These are phyloP conservation scores for Bolboschoenus planiculmis DNA, from an alignment of 176 grass and related monocot species.

Conservation along the genomic window DNA sequence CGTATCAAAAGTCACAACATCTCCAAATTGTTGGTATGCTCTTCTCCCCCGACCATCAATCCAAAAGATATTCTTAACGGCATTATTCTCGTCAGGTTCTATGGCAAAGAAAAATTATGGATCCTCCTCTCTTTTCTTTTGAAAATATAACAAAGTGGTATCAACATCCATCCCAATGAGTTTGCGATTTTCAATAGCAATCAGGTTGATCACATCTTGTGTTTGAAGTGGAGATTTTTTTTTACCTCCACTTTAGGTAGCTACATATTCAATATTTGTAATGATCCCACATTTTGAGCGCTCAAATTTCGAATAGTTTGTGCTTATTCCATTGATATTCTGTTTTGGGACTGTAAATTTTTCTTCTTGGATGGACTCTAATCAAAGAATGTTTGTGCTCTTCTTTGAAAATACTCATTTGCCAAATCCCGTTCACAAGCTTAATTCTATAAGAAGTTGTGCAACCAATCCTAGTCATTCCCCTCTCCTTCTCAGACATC, in stretches of 20 bases:
- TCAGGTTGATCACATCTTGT: not conserved
- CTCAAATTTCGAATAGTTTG: no score
- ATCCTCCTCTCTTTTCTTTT: not conserved
- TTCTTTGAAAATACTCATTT: no score
- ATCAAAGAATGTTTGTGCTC: no score
- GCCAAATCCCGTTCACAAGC: no score
- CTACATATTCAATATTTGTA: not conserved
- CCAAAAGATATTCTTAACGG: not conserved
- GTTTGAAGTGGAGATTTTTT: not conserved
- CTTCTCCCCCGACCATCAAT: not conserved
- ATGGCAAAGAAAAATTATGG: not conserved
- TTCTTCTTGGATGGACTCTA: not conserved
- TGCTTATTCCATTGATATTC: not conserved
- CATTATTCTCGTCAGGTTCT: not conserved
- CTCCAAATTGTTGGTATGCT: not conserved
- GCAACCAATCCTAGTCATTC: no score
- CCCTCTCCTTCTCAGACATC: no score
- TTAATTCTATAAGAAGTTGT: no score
- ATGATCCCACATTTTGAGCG: not conserved
- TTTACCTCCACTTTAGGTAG: not conserved
- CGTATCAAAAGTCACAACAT: constrained; percentile 12
- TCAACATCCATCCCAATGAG: not conserved
- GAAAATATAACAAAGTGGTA: not conserved
- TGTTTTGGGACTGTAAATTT: not conserved
- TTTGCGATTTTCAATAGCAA: not conserved